Percentiles rank a stretch among this genome's conserved stretches.
Evolutionary conservation across 805 yeast genomes (phyloP).

Genomic region (Wickerhamiella azymoides): DNA sequence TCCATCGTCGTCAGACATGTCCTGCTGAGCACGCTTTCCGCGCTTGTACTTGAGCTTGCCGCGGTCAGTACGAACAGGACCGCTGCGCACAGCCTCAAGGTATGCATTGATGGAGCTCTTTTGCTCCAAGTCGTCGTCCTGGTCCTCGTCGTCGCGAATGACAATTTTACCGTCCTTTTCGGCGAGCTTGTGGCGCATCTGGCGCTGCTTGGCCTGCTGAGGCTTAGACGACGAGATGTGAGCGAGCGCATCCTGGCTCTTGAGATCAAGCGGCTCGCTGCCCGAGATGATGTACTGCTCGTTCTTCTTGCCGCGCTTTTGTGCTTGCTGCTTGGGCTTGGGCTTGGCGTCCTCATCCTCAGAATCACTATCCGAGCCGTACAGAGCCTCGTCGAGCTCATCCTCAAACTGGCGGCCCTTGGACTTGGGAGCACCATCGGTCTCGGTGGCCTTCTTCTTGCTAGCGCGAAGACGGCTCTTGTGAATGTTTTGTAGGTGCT

Average conservation of each 20-base stretch:
- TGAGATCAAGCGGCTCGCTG: constrained; percentile 69
- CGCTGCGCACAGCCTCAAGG: constrained; percentile 82
- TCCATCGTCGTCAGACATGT: constrained; percentile 39
- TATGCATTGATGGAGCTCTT: constrained; percentile 72
- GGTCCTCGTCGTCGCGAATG: constrained; percentile 37
- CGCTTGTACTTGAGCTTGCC: constrained; percentile 81
- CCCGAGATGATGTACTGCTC: constrained; percentile 64
- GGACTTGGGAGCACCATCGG: constrained; percentile 25
- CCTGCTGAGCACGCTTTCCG: constrained; percentile 38
- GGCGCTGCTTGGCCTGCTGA: constrained; percentile 32
- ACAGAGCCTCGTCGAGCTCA: constrained; percentile 85
- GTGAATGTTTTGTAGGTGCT: constrained; percentile 69
- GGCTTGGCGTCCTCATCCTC: constrained; percentile 31
- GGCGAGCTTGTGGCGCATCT: constrained; percentile 23
- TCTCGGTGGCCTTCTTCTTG: constrained; percentile 45
- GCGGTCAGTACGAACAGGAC: constrained; percentile 87
- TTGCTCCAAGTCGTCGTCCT: constrained; percentile 16
- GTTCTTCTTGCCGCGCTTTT: constrained; percentile 22
- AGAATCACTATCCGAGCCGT: constrained; percentile 54
- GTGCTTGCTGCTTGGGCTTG: not conserved
- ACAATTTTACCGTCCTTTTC: constrained; percentile 54
- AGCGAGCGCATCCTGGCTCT: constrained; percentile 72
- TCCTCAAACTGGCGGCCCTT: constrained; percentile 46
- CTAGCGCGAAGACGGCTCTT: constrained; percentile 67
- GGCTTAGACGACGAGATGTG: constrained; percentile 86